Conservation (phyloP, 352 stramenopile species). For the Pythium scleroteichum region DNA sequence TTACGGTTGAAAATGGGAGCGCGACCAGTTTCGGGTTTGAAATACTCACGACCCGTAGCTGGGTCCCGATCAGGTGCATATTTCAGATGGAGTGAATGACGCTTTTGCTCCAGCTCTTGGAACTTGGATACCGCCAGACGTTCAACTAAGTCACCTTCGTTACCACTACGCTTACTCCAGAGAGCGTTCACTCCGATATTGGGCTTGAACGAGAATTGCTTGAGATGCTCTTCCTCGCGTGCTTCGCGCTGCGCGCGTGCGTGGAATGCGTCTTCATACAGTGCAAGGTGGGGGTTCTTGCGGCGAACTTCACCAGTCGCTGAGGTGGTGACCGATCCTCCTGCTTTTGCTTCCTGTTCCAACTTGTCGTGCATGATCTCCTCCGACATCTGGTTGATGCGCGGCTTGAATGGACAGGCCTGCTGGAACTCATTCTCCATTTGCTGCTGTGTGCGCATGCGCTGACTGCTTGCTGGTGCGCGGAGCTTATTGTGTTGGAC, state of each 20-base stretch:
- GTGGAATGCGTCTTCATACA: conserved; percentile 77
- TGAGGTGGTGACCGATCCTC: conserved; percentile 12
- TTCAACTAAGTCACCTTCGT: conserved; percentile 60
- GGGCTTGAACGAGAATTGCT: conserved; percentile 76
- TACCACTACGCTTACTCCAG: conserved; percentile 31
- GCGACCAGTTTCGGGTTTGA: conserved; percentile 68
- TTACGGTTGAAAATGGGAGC: conserved; percentile 70
- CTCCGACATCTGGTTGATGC: conserved; percentile 69
- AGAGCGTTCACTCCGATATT: conserved; percentile 77
- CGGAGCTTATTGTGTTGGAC: conserved; percentile 42
- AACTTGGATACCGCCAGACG: conserved; percentile 70
- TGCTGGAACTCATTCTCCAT: conserved; percentile 68
- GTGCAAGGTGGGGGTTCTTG: conserved; percentile 55
- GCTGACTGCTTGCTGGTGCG: conserved; percentile 25
- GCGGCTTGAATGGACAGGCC: conserved; percentile 69
- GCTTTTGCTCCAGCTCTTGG: conserved; percentile 62
- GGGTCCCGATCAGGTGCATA: conserved; percentile 66
- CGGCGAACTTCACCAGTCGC: conserved; percentile 30
- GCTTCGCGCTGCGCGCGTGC: conserved; percentile 41
- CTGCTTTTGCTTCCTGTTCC: conserved; percentile 38
- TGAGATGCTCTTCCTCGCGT: conserved; percentile 53
- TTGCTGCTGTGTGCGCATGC: conserved; percentile 51
- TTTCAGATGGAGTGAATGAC: conserved; percentile 55
- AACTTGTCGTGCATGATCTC: conserved; percentile 77
- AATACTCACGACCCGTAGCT: conserved; percentile 57